Evolutionary conservation across 768 basidiomycete species (phyloP), one percentile per base, ranked within the genome.

Genomic region (Exidia glandulosa): DNA sequence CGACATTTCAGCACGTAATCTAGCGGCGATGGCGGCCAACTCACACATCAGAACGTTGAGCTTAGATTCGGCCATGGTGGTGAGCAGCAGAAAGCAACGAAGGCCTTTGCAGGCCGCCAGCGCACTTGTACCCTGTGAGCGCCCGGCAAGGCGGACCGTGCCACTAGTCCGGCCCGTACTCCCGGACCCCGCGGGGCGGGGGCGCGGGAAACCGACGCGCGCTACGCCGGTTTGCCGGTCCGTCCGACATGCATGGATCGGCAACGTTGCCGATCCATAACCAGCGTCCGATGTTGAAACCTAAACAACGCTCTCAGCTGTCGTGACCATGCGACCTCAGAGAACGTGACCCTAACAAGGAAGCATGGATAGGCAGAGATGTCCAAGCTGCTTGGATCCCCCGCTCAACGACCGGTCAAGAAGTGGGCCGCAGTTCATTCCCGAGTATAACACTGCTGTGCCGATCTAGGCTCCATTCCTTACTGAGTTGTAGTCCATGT

Each of bases 31-130:
- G 29, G 45, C 36, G 27, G 56, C 32, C 16, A 16, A 70, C 83
- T 62, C 71, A 89, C 89, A 91, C 90, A 90, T 90, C 59, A 90
- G 73, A 25, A 86, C 79, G 66, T 88, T 87, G 41, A 90, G 66
- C 70, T 82, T 87, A 7, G 5, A 25, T 30, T 61, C 56, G 31
- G 63, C 55, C 64, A 63, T 64, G 57, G 57, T 64, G 50, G 50
- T 27, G 14, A 29, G 25, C 25, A 27, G 10, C 50, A 25, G 10
- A 54, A 27, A 10, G 30, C 30, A 27, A 54, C 25, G 12, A 23
- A 27, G 19, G 25, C 50, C 50, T 27, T 6, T 54, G 25, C n/a
- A 14, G n/a, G 50, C 50, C 50, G 50, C 30, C 50, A 19, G 41
- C 41, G 41, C 16, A 10, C 16, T 45, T 45, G 41, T 45, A 45